Evolutionary conservation across 176 grass and related monocot species (phyloP), one percentile per base, ranked within the genome.

Genomic region (Oryza brachyantha): DNA sequence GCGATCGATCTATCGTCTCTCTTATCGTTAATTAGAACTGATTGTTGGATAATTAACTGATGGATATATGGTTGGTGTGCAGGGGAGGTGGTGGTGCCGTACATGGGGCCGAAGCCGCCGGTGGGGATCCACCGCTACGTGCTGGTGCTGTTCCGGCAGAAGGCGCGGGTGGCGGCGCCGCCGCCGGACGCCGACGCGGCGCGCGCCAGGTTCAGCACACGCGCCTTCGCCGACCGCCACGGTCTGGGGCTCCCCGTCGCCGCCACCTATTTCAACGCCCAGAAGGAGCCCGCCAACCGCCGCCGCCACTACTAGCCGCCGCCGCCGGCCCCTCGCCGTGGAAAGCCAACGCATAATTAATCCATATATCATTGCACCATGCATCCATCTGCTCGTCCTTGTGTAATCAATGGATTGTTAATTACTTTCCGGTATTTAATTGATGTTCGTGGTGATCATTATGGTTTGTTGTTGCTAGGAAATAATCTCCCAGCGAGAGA

Each of bases 81-180:
- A 97, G 93, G 93, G 66, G 58, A 84, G 25, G 85, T 82, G 82
- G 85, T 92, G 61, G 68, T 97, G 59, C 78, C 87, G 10, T 97
- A 97, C 82, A 29, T 86, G 86, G 68, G 76, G 5, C 94, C 91
- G 8, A 13, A 39, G 1, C 94, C 94, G 19, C 81, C 77, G 62
- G 32, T 92, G 73, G 94, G 94, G 19, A 92, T 94, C 89, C 94
- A 97, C 77, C 87, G 94, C 19, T 97, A 92, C 76, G 94, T 90
- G 29, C 42, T 88, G 31, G 79, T 94, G 64, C 24, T 88, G 22
- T 94, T 84, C 80, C 86, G 90, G 89, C 94, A 97, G 94, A 91
- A 83, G 73, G 35, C 48, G 5, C 82, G 24, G 13, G 5, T 94
- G 43, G 29, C 25, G 29, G 50, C 46, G 11, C 80, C 76, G n/a